Percentiles rank a stretch among this genome's conserved stretches.
These are phyloP conservation scores for Collybia sordida DNA, from an alignment of 768 basidiomycete genomes.

Conservation along the genomic window DNA sequence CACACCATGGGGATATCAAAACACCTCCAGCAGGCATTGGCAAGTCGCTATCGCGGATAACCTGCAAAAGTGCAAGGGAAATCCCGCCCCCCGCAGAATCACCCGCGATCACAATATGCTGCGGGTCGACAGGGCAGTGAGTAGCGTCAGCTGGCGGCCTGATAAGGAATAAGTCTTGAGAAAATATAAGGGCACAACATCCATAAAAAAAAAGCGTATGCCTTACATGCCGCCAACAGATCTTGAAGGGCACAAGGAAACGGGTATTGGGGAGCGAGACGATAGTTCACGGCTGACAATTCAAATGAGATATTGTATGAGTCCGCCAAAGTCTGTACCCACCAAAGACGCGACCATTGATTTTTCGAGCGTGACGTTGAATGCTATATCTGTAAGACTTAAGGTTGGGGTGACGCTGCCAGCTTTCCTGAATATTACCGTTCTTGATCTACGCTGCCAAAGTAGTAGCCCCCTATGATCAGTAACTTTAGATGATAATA, in stretches of 20 bases:
- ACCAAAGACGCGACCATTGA: constrained; percentile 88
- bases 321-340: constrained; percentile 15
- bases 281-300: constrained; percentile 68
- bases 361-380: constrained; percentile 87
- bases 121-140: constrained; percentile 79
- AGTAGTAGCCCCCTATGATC: constrained; percentile 73
- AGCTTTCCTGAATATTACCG: constrained; percentile 34
- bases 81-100: constrained; percentile 95
- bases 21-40: constrained; percentile 87
- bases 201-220: not conserved
- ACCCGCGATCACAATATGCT: constrained; percentile 82
- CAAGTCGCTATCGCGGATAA: constrained; percentile 80
- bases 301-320: not conserved
- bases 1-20: constrained; percentile 90
- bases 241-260: constrained; percentile 95
- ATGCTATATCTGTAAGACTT: constrained; percentile 55
- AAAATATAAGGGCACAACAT: not conserved
- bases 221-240: constrained; percentile 79
- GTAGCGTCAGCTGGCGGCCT: constrained; percentile 77
- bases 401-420: constrained; percentile 3
- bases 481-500: not conserved
- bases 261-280: constrained; percentile 95
- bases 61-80: constrained; percentile 78
- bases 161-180: constrained; percentile 81
- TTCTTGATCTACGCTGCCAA: constrained; percentile 79